Evolutionary conservation across 2,329 filamentous ascomycete species (phyloP).

Genomic region (Aspergillus terreus): DNA sequence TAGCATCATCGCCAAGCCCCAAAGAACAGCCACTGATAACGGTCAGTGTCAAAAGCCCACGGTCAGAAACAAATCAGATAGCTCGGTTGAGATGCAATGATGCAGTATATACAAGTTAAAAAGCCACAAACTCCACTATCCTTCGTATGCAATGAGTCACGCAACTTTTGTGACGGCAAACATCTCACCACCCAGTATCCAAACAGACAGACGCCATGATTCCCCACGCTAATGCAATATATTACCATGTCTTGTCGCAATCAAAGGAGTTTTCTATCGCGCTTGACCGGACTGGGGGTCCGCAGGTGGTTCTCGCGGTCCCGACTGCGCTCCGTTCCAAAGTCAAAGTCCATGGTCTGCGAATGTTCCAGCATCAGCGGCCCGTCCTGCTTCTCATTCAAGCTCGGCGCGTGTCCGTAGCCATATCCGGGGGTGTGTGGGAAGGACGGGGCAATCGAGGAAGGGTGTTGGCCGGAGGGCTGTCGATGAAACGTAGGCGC

Average conservation of each 20-base stretch:
- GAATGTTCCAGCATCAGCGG: conserved; percentile 30
- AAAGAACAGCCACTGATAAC: neutral
- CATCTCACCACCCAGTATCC: neutral
- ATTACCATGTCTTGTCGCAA: neutral
- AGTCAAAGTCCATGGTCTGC: conserved; percentile 27
- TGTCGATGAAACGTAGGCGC: conserved; percentile 21
- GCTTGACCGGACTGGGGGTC: conserved; percentile 37
- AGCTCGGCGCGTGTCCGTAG: conserved; percentile 14
- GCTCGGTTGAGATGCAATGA: neutral
- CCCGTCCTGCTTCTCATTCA: conserved; percentile 24
- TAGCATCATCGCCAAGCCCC: neutral
- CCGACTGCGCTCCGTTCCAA: conserved; percentile 29
- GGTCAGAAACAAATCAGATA: too few species aligned
- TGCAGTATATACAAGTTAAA: conserved; percentile 1
- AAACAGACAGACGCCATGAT: neutral
- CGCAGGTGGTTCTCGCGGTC: conserved; percentile 29
- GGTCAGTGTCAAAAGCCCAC: too few species aligned
- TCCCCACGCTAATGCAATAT: conserved; percentile 12
- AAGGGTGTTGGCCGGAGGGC: conserved; percentile 18
- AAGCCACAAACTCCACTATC: neutral
- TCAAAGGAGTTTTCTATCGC: conserved; percentile 19
- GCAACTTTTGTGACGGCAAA: neutral
- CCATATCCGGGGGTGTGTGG: conserved; percentile 25
- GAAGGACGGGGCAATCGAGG: conserved; percentile 20
- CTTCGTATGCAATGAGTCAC: neutral